Evolutionary conservation across 805 yeast genomes (phyloP).

Genomic region (Lipomyces spencermartinsiae): DNA sequence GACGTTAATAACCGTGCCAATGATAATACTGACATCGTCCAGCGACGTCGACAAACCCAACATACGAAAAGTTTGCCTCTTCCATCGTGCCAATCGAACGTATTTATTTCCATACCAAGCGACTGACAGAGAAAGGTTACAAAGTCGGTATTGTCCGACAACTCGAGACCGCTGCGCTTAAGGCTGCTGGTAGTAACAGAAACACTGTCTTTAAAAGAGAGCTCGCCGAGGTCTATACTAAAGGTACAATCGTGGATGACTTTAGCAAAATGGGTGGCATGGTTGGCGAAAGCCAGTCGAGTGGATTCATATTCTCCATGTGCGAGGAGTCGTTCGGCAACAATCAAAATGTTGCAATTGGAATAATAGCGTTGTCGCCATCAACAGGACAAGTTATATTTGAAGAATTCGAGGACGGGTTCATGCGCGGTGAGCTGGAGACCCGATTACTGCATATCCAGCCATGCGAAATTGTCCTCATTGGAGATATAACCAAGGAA

Average conservation of each 20-base stretch:
- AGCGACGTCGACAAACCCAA: conserved; percentile 47
- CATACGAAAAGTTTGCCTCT: conserved; percentile 71
- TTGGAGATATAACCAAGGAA: conserved; percentile 51
- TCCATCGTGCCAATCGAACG: conserved; percentile 84
- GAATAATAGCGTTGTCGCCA: conserved; percentile 70
- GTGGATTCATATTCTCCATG: conserved; percentile 35
- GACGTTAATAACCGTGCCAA: neutral
- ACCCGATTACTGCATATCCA: conserved; percentile 74
- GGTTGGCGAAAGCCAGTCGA: conserved; percentile 15
- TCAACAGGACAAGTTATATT: conserved; percentile 75
- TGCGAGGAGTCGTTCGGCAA: conserved; percentile 25
- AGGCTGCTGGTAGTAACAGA: conserved; percentile 59
- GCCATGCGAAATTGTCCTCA: conserved; percentile 73
- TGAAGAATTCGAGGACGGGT: conserved; percentile 71
- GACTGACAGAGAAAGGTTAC: conserved; percentile 67
- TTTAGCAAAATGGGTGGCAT: conserved; percentile 45
- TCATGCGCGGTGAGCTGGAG: conserved; percentile 65
- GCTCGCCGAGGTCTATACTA: conserved; percentile 75
- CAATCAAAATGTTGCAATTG: conserved; percentile 41
- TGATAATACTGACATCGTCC: neutral
- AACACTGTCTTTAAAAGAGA: conserved; percentile 68
- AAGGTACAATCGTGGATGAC: conserved; percentile 81
- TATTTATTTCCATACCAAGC: conserved; percentile 74
- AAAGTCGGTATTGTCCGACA: conserved; percentile 91
- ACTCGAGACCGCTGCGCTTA: conserved; percentile 77